phyloP scores from a whole-genome alignment of 75 land plant genomes.

The Picea sitchensis region DNA sequence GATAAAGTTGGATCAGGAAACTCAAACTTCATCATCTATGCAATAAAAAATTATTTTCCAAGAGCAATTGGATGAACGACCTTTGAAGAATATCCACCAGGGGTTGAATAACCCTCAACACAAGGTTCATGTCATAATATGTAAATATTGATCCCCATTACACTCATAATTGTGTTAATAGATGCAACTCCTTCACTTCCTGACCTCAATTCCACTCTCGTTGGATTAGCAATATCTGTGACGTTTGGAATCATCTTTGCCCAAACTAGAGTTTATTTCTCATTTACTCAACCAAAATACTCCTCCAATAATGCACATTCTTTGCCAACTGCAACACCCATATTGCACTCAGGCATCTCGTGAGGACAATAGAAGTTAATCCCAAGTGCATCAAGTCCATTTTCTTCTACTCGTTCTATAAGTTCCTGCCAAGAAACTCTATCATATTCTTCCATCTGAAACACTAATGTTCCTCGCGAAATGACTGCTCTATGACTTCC shows the following conservation, averaged over 20 bases:
- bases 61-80: slow-evolving; percentile 99
- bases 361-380: slow-evolving; percentile 98
- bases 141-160: slow-evolving; percentile 94
- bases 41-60: slow-evolving; percentile 90
- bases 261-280: slow-evolving; percentile 98
- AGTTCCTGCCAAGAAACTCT: slow-evolving; percentile 96
- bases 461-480: slow-evolving; percentile 16
- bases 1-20: slow-evolving; percentile 43
- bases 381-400: slow-evolving; percentile 97
- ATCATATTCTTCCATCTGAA: slow-evolving; percentile 97
- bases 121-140: slow-evolving; percentile 96
- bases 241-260: slow-evolving; percentile 99
- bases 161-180: slow-evolving; percentile 96
- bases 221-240: slow-evolving; percentile 94
- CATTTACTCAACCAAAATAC: slow-evolving; percentile 96
- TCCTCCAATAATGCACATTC: slow-evolving; percentile 86
- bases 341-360: slow-evolving; percentile 98
- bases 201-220: slow-evolving; percentile 69
- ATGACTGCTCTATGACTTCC: too few relatives aligned
- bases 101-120: slow-evolving; percentile 96
- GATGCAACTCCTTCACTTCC: slow-evolving; percentile 96
- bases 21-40: slow-evolving; percentile 71
- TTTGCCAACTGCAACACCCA: slow-evolving; percentile 99
- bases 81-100: slow-evolving; percentile 94
- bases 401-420: slow-evolving; percentile 94